A percentile compares a stretch with the other conserved stretches of the same genome.
These are phyloP conservation scores for Typha latifolia DNA, from an alignment of 176 grass and related monocot genomes.

Conservation along the genomic window DNA sequence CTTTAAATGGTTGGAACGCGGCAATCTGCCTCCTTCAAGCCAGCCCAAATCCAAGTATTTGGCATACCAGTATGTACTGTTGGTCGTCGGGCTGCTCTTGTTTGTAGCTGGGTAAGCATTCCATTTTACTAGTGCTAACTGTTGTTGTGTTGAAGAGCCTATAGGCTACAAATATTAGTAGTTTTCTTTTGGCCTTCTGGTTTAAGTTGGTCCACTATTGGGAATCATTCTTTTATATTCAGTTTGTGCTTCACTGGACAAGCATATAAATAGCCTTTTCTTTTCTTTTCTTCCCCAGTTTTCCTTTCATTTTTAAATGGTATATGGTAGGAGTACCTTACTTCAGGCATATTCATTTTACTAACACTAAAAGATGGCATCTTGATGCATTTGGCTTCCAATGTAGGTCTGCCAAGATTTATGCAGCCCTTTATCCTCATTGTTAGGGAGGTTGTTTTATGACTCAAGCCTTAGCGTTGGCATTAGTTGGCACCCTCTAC, in stretches of 20 bases:
- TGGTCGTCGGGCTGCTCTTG: slow-evolving; percentile 29
- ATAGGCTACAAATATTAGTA: background rate
- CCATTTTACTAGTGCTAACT: background rate
- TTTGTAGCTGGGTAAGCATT: slow-evolving; percentile 47
- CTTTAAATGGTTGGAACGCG: slow-evolving; percentile 45
- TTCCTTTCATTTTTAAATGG: no score
- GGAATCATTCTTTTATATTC: background rate
- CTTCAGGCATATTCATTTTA: no score
- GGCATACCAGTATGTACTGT: slow-evolving; percentile 51
- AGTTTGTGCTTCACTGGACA: background rate
- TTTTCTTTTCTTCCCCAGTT: no score
- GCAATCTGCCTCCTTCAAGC: slow-evolving; percentile 10
- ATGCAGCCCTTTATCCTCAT: no score
- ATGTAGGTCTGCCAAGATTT: no score
- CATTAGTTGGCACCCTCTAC: no score
- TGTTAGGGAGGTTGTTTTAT: no score
- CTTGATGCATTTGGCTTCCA: no score
- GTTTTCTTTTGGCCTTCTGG: background rate
- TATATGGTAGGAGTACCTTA: no score
- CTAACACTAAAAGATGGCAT: no score
- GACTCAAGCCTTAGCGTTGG: no score
- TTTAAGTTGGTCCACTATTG: background rate
- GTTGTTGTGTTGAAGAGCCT: background rate
- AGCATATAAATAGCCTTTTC: no score
- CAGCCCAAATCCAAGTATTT: slow-evolving; percentile 43